Conservation (phyloP, 305 asterid species). For the Stenogyne calaminthoides region DNA sequence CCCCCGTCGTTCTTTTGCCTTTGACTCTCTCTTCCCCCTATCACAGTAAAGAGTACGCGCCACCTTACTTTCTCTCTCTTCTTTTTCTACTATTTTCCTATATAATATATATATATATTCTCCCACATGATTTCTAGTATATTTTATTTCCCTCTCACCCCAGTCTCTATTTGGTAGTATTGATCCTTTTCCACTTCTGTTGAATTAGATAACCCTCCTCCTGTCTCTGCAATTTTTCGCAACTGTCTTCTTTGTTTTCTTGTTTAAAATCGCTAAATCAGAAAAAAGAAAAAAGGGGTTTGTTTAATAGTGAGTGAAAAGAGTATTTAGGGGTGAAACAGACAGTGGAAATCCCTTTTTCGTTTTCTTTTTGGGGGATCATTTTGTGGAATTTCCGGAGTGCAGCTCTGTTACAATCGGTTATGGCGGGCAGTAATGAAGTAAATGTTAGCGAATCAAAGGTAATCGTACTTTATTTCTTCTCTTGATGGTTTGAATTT, state of each 20-base stretch:
- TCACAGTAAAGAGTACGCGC: slow-evolving; percentile 31
- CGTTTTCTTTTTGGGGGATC: slow-evolving; percentile 18
- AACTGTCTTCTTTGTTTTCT: slow-evolving; percentile 3
- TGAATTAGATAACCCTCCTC: slow-evolving; percentile 25
- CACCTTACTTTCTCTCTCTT: slow-evolving; percentile 13
- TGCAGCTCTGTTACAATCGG: neutral
- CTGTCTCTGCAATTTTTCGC: neutral
- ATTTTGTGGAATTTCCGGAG: neutral
- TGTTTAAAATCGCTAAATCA: neutral
- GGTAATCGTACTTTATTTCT: slow-evolving; percentile 32
- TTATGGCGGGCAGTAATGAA: slow-evolving; percentile 54
- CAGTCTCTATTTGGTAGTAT: slow-evolving; percentile 17
- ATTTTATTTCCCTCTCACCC: slow-evolving; percentile 16
- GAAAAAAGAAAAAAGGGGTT: neutral
- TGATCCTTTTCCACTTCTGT: slow-evolving; percentile 29
- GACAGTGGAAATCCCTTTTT: neutral
- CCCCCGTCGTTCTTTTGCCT: slow-evolving; percentile 51
- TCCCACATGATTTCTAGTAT: slow-evolving; percentile 15
- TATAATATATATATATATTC: slow-evolving; percentile 10
- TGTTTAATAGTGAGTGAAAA: neutral
- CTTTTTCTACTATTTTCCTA: slow-evolving; percentile 23
- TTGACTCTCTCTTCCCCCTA: slow-evolving; percentile 38
- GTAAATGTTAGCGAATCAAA: slow-evolving; percentile 47
- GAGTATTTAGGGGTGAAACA: neutral
- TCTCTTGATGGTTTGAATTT: neutral